Evolutionary conservation across 257 asterid species (phyloP).

Genomic region (Solanum medicagineum): DNA sequence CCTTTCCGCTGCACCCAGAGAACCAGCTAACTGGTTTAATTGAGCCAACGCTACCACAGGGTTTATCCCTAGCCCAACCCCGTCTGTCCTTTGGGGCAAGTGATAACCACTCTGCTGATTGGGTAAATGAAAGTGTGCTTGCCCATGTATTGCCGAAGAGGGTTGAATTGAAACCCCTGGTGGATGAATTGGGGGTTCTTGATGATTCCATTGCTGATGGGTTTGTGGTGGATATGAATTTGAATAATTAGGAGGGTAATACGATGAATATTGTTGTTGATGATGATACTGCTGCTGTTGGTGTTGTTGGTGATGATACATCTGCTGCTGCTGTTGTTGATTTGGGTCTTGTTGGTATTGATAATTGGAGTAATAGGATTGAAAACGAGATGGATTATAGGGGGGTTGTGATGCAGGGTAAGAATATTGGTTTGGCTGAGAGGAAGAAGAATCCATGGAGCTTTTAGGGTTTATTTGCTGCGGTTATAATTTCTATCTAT

Average conservation of each 20-base stretch:
- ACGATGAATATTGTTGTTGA: background rate
- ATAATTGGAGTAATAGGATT: background rate
- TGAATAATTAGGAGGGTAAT: background rate
- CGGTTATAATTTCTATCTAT: background rate
- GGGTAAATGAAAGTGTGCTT: background rate
- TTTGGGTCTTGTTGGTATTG: background rate
- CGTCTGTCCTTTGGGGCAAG: background rate
- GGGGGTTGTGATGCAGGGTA: background rate
- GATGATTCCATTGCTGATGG: background rate
- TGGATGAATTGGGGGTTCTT: background rate
- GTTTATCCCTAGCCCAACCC: background rate
- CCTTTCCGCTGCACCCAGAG: background rate
- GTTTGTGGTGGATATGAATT: background rate
- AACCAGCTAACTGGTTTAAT: background rate
- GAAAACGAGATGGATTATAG: background rate
- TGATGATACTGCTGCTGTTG: background rate
- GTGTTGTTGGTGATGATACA: background rate
- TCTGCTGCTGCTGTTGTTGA: background rate
- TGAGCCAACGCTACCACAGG: background rate
- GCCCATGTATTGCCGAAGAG: background rate
- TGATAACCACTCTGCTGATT: slow-evolving; percentile 1
- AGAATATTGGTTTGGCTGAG: background rate
- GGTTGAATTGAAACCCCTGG: background rate
- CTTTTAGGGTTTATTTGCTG: background rate
- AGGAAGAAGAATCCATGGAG: background rate